Percentiles rank a stretch among this genome's conserved stretches.
phyloP scores from a whole-genome alignment of 2,329 filamentous ascomycete species.

The Talaromyces rugulosus region DNA sequence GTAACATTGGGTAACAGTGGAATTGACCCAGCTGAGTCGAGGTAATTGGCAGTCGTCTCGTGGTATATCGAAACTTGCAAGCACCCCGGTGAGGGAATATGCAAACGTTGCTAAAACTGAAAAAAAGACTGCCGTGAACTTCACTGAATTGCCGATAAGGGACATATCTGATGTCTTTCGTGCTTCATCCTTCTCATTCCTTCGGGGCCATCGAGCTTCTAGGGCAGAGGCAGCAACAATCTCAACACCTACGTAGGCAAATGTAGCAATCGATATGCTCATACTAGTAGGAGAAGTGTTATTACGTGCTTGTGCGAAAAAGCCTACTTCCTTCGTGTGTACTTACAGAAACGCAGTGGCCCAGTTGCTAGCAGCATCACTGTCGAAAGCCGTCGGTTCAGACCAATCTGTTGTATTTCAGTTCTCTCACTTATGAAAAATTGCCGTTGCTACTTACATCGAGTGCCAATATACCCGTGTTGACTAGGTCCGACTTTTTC shows the following conservation, averaged over 20 bases:
- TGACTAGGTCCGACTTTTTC: not conserved
- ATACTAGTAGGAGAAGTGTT: constrained; percentile 16
- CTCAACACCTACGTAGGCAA: constrained; percentile 31
- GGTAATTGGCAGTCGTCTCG: constrained; percentile 21
- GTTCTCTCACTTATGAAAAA: not conserved
- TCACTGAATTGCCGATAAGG: constrained; percentile 17
- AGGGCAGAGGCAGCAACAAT: constrained; percentile 30
- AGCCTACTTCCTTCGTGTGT: not conserved
- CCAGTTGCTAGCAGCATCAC: constrained; percentile 19
- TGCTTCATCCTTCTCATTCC: constrained; percentile 8
- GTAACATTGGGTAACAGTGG: not conserved
- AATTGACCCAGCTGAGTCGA: constrained; percentile 15
- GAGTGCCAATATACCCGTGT: not conserved
- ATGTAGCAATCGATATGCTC: constrained; percentile 27
- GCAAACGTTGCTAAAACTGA: constrained; percentile 22
- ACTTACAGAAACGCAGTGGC: constrained; percentile 24
- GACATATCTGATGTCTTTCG: constrained; percentile 1
- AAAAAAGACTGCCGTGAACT: constrained; percentile 27
- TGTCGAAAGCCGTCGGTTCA: constrained; percentile 18
- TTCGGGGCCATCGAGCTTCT: constrained; percentile 23
- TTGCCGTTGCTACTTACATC: not conserved
- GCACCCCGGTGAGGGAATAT: constrained; percentile 23
- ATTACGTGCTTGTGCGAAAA: not conserved
- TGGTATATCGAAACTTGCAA: constrained; percentile 23
- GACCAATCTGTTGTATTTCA: constrained; percentile 8